Conservation (phyloP, 2,329 filamentous ascomycete genomes). For the Sphaceloma murrayae region DNA sequence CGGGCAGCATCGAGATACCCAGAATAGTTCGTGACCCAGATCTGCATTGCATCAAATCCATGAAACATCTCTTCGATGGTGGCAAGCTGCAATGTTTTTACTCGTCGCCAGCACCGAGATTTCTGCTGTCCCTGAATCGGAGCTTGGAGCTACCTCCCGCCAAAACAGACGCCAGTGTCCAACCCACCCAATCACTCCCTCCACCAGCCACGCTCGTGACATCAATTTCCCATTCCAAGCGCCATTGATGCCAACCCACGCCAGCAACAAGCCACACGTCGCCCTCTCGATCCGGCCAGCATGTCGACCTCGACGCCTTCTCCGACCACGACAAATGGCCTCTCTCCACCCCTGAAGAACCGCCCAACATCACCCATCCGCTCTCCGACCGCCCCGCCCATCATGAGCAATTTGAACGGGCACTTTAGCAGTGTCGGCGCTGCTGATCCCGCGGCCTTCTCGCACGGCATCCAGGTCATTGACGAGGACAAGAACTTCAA, state of each 20-base stretch:
- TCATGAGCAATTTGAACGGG: slow-evolving; percentile 55
- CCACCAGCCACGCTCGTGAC: slow-evolving; percentile 14
- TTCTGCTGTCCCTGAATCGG: not conserved
- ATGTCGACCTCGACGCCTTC: no score
- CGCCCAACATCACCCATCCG: slow-evolving; percentile 17
- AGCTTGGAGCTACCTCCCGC: not conserved
- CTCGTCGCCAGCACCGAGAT: no score
- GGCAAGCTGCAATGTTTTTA: no score
- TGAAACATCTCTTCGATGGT: no score
- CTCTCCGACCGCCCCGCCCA: slow-evolving; percentile 27
- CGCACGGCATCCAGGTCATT: slow-evolving; percentile 93
- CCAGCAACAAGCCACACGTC: slow-evolving; percentile 6
- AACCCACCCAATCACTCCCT: slow-evolving; percentile 3
- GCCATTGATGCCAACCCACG: slow-evolving; percentile 10
- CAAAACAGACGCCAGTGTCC: slow-evolving; percentile 1
- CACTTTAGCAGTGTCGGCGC: slow-evolving; percentile 63
- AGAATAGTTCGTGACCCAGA: no score
- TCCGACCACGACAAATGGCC: slow-evolving; percentile 5
- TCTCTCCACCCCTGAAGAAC: not conserved
- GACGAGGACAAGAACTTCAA: slow-evolving; percentile 96
- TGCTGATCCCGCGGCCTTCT: slow-evolving; percentile 59
- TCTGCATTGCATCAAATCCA: no score
- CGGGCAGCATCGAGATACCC: no score
- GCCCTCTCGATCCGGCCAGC: not conserved
- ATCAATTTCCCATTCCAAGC: slow-evolving; percentile 12